Conservation (phyloP, 148 eudicot species). For the Persicaria maculosa region DNA sequence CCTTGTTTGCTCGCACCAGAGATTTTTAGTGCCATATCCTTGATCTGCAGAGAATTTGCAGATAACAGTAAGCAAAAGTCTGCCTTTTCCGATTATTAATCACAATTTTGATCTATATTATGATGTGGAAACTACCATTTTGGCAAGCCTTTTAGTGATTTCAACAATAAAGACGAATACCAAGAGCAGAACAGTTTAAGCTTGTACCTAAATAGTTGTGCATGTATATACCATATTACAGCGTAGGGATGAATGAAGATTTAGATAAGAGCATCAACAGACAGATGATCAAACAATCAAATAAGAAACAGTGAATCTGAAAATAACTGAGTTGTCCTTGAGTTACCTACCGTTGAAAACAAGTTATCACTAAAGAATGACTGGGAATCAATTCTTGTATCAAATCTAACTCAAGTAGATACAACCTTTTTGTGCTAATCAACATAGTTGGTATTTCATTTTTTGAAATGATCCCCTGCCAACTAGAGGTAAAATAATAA, state of each 20-base stretch:
- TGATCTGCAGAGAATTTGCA: slow-evolving; percentile 44
- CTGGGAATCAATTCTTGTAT: neutral
- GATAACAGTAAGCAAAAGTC: neutral
- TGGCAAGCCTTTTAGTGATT: neutral
- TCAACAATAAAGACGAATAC: neutral
- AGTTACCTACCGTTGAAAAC: neutral
- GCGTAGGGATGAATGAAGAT: neutral
- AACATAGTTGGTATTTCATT: neutral
- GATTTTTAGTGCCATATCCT: slow-evolving; percentile 90
- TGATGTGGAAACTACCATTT: neutral
- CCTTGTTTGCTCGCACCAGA: slow-evolving; percentile 60
- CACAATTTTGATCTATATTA: neutral
- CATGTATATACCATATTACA: neutral
- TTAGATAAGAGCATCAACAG: neutral
- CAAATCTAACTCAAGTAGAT: neutral
- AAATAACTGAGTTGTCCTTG: neutral
- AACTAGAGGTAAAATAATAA: no score
- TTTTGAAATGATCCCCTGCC: neutral
- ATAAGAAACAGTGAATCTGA: neutral
- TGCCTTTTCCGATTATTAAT: neutral
- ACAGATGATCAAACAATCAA: neutral
- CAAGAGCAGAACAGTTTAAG: neutral
- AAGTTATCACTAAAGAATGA: neutral
- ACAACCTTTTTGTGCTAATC: neutral
- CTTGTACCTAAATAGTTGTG: neutral